Base-by-base conservation (phyloP, 495 filamentous ascomycete species). In the Elasticomyces elasticus region DNA sequence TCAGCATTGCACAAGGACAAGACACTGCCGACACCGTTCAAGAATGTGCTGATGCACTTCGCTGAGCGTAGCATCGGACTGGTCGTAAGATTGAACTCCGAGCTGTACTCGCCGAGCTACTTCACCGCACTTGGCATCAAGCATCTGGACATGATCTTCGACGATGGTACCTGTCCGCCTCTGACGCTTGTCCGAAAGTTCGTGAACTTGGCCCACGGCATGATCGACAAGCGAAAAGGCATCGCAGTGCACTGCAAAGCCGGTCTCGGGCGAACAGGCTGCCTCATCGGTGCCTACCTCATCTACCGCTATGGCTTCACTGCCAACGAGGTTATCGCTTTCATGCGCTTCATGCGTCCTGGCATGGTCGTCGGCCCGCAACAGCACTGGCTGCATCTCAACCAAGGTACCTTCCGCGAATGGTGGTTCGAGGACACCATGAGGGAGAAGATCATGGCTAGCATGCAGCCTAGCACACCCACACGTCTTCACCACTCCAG, bases 341-440 rank as follows among this genome's bases (percentile, higher is more conserved):
- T 87, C 71, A 97, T 99, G 92, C 82, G 92, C 55, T 99, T 99
- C 71, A 99, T 97, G 92, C 82, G 92, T 30, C 92, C 92, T 0
- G 92, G 92, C 20, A 99, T 99, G 92, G 92, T 99, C 1, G 92
- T 99, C 28, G 92, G 92, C 0, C 92, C 92, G n/a, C 92, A 99
- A 64, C 92, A 99, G 69, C 92, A 99, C 68, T 99, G 92, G 92
- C 77, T 99, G 17, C 92, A 97, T 66, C 81, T 97, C 52, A 95
- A 99, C 73, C 92, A 99, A 71, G 85, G 84, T 12, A 79, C 84
- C 20, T 99, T 99, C 81, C 83, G 92, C 12, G 88, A 97, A 64
- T 99, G 92, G 92, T 99, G 89, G 89, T 81, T 86, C 48, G 91
- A 95, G 67, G 92, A 97, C 71, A 79, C 79, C 27, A 76, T 94